phyloP scores from a whole-genome alignment of 2,329 filamentous ascomycete genomes.

The Periglandula ipomoeae region DNA sequence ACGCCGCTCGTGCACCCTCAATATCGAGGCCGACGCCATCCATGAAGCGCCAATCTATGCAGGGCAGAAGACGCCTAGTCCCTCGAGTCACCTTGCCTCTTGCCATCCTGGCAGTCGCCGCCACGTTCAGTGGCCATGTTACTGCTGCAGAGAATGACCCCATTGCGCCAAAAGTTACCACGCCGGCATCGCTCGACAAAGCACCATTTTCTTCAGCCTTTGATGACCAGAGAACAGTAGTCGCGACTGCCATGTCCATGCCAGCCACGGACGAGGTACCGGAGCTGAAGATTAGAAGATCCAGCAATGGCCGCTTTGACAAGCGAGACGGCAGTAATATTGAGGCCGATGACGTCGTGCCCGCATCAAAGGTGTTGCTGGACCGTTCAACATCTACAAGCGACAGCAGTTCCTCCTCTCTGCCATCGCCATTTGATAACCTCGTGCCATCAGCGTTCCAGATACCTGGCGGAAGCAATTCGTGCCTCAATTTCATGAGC shows the following conservation, averaged over 20 bases:
- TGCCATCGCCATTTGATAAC: conserved; percentile 61
- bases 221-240: neutral
- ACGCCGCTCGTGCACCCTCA: neutral
- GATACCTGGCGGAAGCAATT: conserved; percentile 32
- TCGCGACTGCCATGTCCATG: neutral
- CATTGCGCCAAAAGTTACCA: neutral
- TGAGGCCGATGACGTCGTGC: neutral
- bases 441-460: conserved; percentile 55
- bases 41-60: neutral
- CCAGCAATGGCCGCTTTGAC: neutral
- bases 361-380: neutral
- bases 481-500: conserved; percentile 60
- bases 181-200: neutral
- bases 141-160: neutral
- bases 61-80: neutral
- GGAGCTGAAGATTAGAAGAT: neutral
- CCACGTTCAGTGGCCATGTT: neutral
- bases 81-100: conserved; percentile 1
- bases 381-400: conserved; percentile 1
- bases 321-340: neutral
- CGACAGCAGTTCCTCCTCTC: conserved; percentile 18
- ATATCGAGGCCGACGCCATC: neutral
- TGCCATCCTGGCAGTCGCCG: neutral
- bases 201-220: neutral
- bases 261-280: neutral